Evolutionary conservation across 2,329 filamentous ascomycete species (phyloP).

Genomic region (Fusarium kyushuense): DNA sequence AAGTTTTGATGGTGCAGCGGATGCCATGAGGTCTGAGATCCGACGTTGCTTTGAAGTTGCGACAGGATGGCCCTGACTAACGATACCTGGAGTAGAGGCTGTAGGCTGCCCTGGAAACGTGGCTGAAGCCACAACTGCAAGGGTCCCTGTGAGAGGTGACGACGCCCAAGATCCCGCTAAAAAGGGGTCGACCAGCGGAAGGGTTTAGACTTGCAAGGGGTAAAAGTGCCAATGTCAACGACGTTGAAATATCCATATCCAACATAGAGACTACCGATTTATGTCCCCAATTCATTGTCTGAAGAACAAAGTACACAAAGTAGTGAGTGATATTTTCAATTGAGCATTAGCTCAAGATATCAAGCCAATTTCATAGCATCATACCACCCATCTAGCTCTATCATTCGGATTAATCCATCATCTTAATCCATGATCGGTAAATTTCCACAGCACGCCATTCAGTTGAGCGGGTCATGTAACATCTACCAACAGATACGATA

Average conservation of each 20-base stretch:
- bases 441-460: slow-evolving; percentile 6
- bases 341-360: neutral
- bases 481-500: neutral
- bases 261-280: neutral
- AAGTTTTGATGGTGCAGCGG: neutral
- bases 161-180: slow-evolving; percentile 42
- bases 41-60: slow-evolving; percentile 14
- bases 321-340: neutral
- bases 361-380: neutral
- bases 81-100: slow-evolving; percentile 15
- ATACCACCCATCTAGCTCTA: neutral
- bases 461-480: neutral
- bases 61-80: slow-evolving; percentile 7
- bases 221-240: slow-evolving; percentile 29
- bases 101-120: slow-evolving; percentile 25
- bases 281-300: neutral
- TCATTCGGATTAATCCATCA: neutral
- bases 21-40: slow-evolving; percentile 25
- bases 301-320: neutral
- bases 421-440: neutral
- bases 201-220: slow-evolving; percentile 23
- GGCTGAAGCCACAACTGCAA: slow-evolving; percentile 28
- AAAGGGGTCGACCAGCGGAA: slow-evolving; percentile 27
- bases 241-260: slow-evolving; percentile 4
- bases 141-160: slow-evolving; percentile 27